Conservation (phyloP, 1,284 basidiomycete genomes). For the Cystobasidium slooffiae region DNA sequence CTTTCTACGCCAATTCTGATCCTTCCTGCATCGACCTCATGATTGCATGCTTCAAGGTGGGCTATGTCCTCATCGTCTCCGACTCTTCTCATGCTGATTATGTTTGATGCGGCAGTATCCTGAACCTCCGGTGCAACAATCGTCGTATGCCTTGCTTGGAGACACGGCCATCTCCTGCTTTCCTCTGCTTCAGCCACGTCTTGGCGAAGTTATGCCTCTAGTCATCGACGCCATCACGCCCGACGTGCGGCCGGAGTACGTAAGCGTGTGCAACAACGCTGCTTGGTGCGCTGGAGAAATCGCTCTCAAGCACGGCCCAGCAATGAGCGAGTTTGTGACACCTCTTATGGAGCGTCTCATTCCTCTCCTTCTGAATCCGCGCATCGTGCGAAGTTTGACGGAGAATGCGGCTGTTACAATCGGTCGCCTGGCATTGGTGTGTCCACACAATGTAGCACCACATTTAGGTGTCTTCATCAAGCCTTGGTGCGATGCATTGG, state of each 20-base stretch:
- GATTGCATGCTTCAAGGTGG: slow-evolving; percentile 75
- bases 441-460: slow-evolving; percentile 84
- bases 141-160: slow-evolving; percentile 94
- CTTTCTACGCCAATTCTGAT: slow-evolving; percentile 65
- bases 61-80: slow-evolving; percentile 45
- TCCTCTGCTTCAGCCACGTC: slow-evolving; percentile 76
- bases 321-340: slow-evolving; percentile 86
- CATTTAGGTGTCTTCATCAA: slow-evolving; percentile 88
- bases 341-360: slow-evolving; percentile 85
- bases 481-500: slow-evolving; percentile 84
- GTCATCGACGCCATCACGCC: slow-evolving; percentile 87
- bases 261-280: slow-evolving; percentile 99
- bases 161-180: slow-evolving; percentile 98
- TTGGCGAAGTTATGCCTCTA: slow-evolving; percentile 86
- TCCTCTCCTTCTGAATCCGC: slow-evolving; percentile 85
- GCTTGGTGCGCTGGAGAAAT: slow-evolving; percentile 99
- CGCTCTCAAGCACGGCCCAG: slow-evolving; percentile 62
- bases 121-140: slow-evolving; percentile 92
- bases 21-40: slow-evolving; percentile 79
- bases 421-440: slow-evolving; percentile 91
- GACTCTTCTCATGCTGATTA: neutral
- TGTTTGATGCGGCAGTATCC: slow-evolving; percentile 65
- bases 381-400: slow-evolving; percentile 88
- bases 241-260: slow-evolving; percentile 85
- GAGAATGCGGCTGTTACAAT: slow-evolving; percentile 99